Evolutionary conservation across 1,284 basidiomycete species (phyloP).

Genomic region (Trametes versicolor): DNA sequence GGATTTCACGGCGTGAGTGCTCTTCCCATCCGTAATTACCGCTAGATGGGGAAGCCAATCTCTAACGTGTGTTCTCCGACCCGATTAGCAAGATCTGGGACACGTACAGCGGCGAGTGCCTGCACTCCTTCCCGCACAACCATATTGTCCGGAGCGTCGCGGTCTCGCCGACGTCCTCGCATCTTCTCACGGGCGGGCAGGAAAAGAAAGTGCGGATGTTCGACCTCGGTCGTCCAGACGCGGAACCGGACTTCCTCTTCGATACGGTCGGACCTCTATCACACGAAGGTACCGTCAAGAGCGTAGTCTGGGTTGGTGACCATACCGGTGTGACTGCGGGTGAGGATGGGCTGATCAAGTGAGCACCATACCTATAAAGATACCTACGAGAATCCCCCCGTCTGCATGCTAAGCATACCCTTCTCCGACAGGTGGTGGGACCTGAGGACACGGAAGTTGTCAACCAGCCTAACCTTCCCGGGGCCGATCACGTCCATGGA

Average conservation of each 20-base stretch:
- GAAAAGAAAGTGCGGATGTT: slow-evolving; percentile 98
- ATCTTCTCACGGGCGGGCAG: slow-evolving; percentile 92
- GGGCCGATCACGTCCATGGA: slow-evolving; percentile 95
- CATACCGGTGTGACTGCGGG: slow-evolving; percentile 89
- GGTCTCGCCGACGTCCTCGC: slow-evolving; percentile 72
- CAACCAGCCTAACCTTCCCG: slow-evolving; percentile 78
- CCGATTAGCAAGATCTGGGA: slow-evolving; percentile 95
- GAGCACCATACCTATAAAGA: slow-evolving; percentile 40
- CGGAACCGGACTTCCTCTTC: slow-evolving; percentile 83
- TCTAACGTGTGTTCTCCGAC: slow-evolving; percentile 22
- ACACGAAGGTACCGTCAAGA: slow-evolving; percentile 92
- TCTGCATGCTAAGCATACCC: slow-evolving; percentile 8
- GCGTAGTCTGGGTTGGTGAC: slow-evolving; percentile 92
- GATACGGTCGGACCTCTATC: slow-evolving; percentile 64
- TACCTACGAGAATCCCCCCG: too few species aligned
- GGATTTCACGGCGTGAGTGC: slow-evolving; percentile 94
- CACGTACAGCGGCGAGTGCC: slow-evolving; percentile 85
- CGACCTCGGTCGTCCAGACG: slow-evolving; percentile 86
- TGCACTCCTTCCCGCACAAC: slow-evolving; percentile 96
- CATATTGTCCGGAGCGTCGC: slow-evolving; percentile 98
- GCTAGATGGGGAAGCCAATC: slow-evolving; percentile 2
- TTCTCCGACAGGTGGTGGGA: slow-evolving; percentile 90
- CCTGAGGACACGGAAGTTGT: slow-evolving; percentile 78
- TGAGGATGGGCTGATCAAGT: slow-evolving; percentile 94
- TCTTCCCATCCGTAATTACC: slow-evolving; percentile 4